Evolutionary conservation across 352 stramenopile genomes (phyloP), one percentile per base, ranked within the genome.

Genomic region (Pilasporangium apinafurcum): DNA sequence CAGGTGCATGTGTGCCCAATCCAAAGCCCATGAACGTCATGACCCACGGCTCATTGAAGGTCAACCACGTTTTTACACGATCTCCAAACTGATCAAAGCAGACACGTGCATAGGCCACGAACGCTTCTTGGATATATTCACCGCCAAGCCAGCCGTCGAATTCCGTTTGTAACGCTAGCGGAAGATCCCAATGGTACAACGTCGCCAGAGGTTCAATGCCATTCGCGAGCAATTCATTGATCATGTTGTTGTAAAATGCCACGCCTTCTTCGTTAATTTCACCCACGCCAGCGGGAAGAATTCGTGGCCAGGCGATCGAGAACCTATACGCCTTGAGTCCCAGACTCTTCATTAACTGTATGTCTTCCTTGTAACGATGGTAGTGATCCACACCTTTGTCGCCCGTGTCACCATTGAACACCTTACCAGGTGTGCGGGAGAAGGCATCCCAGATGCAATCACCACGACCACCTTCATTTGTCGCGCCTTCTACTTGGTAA

Each of bases 401-500:
- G 14, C 85, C 93, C 14, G 59, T 95, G 40, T 96, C 77, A 8
- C 66, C 62, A 48, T 95, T 67, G 34, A 73, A 38, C 1, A 86
- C 51, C 36, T 86, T 88, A 28, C 62, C 65, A 0, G 70, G 64
- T 35, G 78, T 65, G 37, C 70, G 48, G 30, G 66, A 81, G 62
- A 90, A 97, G 14, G 68, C 80, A 68, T 98, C 92, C 92, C 92
- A 98, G 53, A 97, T 97, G 49, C 60, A 57, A 47, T 70, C 47
- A 22, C 80, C 81, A 14, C 86, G 69, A n/a, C 89, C 89, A 37
- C 77, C 90, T 63, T 91, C 74, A 31, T 90, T 58, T n/a, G 63
- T 44, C 0, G 69, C 90, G 16, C 91, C 92, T 64, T 98, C 92
- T 26, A 97, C 86, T 74, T 98, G 91, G 69, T 96, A 97, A 31